Percentiles rank a stretch among this genome's conserved stretches.
Evolutionary conservation across 2,329 filamentous ascomycete genomes (phyloP).

Genomic region (Fusarium musae): DNA sequence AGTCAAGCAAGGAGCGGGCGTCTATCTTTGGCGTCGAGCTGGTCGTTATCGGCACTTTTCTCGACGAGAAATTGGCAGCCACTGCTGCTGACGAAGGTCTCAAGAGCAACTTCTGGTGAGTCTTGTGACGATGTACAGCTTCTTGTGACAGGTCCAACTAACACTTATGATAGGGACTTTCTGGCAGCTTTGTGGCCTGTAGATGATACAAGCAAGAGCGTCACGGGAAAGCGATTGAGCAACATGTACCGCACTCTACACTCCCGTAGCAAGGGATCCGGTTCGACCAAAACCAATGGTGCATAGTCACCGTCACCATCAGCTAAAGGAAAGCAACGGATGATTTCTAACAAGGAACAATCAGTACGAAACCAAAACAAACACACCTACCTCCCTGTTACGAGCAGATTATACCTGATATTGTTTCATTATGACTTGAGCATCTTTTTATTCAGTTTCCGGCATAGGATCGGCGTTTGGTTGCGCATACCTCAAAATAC

Average conservation of each 20-base stretch:
- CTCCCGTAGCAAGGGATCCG: conserved; percentile 48
- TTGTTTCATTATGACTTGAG: conserved; percentile 36
- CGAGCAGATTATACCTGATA: conserved; percentile 34
- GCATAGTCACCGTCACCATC: conserved; percentile 38
- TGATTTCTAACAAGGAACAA: not conserved
- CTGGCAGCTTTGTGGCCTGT: conserved; percentile 59
- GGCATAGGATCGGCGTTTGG: conserved; percentile 47
- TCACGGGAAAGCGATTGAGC: conserved; percentile 57
- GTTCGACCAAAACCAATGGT: conserved; percentile 48
- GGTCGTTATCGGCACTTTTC: conserved; percentile 70
- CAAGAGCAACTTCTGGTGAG: conserved; percentile 64
- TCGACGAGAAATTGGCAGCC: conserved; percentile 59
- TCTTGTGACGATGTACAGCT: not conserved
- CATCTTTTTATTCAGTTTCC: conserved; percentile 36
- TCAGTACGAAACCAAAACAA: not conserved
- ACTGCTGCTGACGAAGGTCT: conserved; percentile 55
- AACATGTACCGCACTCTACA: conserved; percentile 57
- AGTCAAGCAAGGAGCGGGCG: conserved; percentile 70
- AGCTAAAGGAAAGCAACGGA: not conserved
- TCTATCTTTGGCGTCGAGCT: conserved; percentile 70
- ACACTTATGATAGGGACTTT: conserved; percentile 53
- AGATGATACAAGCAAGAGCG: conserved; percentile 56
- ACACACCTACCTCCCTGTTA: conserved; percentile 12
- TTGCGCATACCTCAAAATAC: conserved; percentile 32
- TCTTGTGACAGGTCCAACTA: conserved; percentile 17